Percentiles rank a stretch among this genome's conserved stretches.
phyloP scores from a whole-genome alignment of 805 yeast genomes.

The Saturnispora zaruensis region DNA sequence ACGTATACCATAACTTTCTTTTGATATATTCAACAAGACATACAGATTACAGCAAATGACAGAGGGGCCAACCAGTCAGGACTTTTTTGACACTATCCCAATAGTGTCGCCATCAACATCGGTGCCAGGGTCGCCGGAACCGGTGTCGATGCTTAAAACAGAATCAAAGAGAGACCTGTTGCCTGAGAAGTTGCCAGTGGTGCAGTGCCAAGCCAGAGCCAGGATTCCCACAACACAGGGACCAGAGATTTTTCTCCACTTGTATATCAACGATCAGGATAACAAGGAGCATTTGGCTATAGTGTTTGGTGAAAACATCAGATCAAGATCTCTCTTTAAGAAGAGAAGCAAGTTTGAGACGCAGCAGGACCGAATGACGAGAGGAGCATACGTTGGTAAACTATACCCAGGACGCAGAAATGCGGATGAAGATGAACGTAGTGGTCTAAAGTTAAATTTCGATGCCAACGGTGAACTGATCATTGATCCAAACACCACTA shows the following conservation, averaged over 20 bases:
- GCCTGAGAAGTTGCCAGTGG: slow-evolving; percentile 58
- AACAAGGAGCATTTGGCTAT: slow-evolving; percentile 93
- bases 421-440: slow-evolving; percentile 53
- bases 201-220: slow-evolving; percentile 86
- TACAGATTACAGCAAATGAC: neutral
- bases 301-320: slow-evolving; percentile 87
- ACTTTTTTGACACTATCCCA: slow-evolving; percentile 14
- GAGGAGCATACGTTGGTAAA: slow-evolving; percentile 94
- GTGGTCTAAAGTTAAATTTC: slow-evolving; percentile 33
- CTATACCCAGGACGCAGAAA: slow-evolving; percentile 74
- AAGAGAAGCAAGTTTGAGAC: slow-evolving; percentile 54
- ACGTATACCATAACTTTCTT: neutral
- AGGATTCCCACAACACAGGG: slow-evolving; percentile 95
- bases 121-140: slow-evolving; percentile 3
- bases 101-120: slow-evolving; percentile 32
- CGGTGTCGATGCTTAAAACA: slow-evolving; percentile 9
- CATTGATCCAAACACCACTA: slow-evolving; percentile 23
- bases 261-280: slow-evolving; percentile 80
- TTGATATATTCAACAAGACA: neutral
- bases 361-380: slow-evolving; percentile 91
- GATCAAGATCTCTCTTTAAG: slow-evolving; percentile 65
- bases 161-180: slow-evolving; percentile 31
- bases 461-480: slow-evolving; percentile 34
- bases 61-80: neutral
- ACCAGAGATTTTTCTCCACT: slow-evolving; percentile 85